Evolutionary conservation across 2,329 filamentous ascomycete genomes (phyloP).

Genomic region (Fusarium nodosum): DNA sequence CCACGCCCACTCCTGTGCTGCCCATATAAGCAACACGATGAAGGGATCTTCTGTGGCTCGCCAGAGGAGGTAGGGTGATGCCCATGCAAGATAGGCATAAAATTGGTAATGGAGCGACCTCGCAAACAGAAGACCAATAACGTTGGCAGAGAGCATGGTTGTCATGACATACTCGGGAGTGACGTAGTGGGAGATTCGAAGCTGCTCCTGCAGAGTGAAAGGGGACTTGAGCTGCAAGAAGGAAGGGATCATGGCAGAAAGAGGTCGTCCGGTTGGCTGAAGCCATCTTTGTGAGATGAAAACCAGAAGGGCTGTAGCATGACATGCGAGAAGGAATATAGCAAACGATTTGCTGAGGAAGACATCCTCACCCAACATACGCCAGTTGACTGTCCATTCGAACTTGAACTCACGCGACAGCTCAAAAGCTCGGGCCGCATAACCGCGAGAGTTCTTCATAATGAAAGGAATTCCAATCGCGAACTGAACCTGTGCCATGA

Average conservation of each 20-base stretch:
- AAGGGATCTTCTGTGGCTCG: conserved; percentile 76
- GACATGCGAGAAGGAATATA: conserved; percentile 72
- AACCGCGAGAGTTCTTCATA: conserved; percentile 73
- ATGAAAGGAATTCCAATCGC: conserved; percentile 77
- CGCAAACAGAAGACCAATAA: conserved; percentile 86
- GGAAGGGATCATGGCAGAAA: conserved; percentile 66
- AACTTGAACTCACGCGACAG: conserved; percentile 92
- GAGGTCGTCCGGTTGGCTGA: conserved; percentile 71
- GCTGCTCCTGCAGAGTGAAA: conserved; percentile 66
- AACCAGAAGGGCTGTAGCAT: conserved; percentile 73
- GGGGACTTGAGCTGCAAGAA: conserved; percentile 61
- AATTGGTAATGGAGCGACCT: conserved; percentile 95
- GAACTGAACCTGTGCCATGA: conserved; percentile 85
- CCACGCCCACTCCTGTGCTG: conserved; percentile 90
- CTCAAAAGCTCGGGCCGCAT: conserved; percentile 88
- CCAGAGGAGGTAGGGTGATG: conserved; percentile 90
- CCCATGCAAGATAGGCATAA: conserved; percentile 92
- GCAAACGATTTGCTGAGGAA: conserved; percentile 82
- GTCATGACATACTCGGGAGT: conserved; percentile 82
- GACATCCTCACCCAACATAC: conserved; percentile 85
- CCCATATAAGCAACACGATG: conserved; percentile 78
- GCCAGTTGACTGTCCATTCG: conserved; percentile 99
- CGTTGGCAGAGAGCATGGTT: conserved; percentile 80
- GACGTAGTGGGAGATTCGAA: conserved; percentile 68
- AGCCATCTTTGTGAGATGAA: conserved; percentile 81